These are phyloP conservation scores for Pyrus pyrifolia DNA, from an alignment of 306 rosid genomes.

Conservation along the genomic window DNA sequence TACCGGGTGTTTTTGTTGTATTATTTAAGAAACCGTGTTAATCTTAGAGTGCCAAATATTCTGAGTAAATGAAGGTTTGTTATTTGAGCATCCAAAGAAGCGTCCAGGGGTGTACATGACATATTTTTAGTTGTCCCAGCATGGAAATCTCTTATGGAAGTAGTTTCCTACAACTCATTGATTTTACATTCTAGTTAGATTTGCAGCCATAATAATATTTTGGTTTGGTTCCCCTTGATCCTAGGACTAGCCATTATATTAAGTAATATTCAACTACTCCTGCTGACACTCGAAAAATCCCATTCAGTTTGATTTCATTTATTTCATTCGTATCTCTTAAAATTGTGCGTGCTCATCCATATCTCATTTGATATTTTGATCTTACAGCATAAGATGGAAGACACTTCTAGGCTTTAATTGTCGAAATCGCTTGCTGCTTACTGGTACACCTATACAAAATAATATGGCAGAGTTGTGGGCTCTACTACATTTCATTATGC, in stretches of 20 bases:
- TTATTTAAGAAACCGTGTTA: not conserved
- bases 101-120: not conserved
- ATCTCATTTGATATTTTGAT: constrained; percentile 13
- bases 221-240: not conserved
- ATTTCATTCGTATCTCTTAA: not conserved
- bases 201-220: not conserved
- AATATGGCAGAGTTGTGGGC: constrained; percentile 99
- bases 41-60: not conserved
- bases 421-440: constrained; percentile 87
- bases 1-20: not conserved
- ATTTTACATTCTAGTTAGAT: not conserved
- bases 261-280: not conserved
- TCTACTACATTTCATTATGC: constrained; percentile 95
- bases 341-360: not conserved
- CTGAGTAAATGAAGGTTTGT: not conserved
- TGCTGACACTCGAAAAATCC: not conserved
- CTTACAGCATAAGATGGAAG: constrained; percentile 96
- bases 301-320: not conserved
- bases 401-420: constrained; percentile 96
- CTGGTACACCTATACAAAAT: constrained; percentile 97
- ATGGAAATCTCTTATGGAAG: not conserved
- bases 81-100: not conserved
- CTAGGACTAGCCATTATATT: not conserved
- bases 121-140: not conserved
- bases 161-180: not conserved